A percentile compares a stretch with the other conserved stretches of the same genome.
These are phyloP conservation scores for Brasenia schreberi DNA, from an alignment of 164 flowering plant genomes.

Conservation along the genomic window DNA sequence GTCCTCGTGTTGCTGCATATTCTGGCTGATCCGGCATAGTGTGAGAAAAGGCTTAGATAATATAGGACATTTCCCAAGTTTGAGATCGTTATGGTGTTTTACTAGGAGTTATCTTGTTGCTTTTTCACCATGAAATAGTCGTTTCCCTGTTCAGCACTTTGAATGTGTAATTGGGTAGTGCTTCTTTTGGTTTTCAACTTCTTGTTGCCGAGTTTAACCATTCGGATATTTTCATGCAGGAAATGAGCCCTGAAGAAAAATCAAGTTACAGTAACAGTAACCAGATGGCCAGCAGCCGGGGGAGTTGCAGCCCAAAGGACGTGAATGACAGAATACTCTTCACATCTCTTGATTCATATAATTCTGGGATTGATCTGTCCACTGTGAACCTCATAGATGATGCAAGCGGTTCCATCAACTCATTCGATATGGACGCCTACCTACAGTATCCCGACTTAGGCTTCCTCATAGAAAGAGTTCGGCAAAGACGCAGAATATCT, in stretches of 20 bases:
- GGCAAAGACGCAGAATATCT: constrained; percentile 33
- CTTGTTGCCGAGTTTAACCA: not conserved
- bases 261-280: constrained; percentile 17
- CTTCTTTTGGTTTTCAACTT: not conserved
- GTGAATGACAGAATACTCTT: constrained; percentile 7
- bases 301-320: constrained; percentile 54
- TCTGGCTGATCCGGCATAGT: no score
- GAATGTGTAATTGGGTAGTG: not conserved
- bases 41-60: no score
- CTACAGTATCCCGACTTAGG: constrained; percentile 32
- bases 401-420: constrained; percentile 7
- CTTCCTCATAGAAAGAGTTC: constrained; percentile 42
- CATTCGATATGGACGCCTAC: constrained; percentile 50
- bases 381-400: constrained; percentile 4
- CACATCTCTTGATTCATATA: constrained; percentile 7
- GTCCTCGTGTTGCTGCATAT: no score
- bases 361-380: constrained; percentile 9
- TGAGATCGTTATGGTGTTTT: no score
- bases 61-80: no score
- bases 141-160: not conserved
- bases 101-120: not conserved
- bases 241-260: not conserved
- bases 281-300: constrained; percentile 37
- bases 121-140: not conserved
- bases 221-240: constrained; percentile 14